A percentile compares a stretch with the other conserved stretches of the same genome.
Conservation (phyloP, 2,329 filamentous ascomycete species). For the Fusarium torulosum region DNA sequence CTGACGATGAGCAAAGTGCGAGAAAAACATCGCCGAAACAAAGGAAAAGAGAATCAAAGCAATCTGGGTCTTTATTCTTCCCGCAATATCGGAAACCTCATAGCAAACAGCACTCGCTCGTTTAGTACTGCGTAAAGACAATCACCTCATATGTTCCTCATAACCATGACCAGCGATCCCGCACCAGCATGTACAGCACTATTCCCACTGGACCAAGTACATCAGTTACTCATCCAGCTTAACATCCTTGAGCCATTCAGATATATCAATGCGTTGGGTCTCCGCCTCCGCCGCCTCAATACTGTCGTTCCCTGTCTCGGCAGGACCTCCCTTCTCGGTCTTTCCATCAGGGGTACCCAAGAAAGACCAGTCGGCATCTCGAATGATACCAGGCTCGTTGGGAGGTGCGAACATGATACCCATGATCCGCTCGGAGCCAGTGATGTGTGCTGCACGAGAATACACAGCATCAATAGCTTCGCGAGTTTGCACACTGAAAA, state of each 20-base stretch:
- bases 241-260: neutral
- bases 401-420: conserved; percentile 28
- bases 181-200: neutral
- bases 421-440: conserved; percentile 4
- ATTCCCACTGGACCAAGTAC: neutral
- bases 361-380: conserved; percentile 22
- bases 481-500: neutral
- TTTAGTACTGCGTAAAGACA: neutral
- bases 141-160: neutral
- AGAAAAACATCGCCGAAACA: neutral
- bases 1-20: neutral
- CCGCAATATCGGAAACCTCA: neutral
- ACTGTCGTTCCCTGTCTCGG: neutral
- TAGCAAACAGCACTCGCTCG: neutral
- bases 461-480: neutral
- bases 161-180: neutral
- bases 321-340: neutral
- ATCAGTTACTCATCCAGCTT: neutral
- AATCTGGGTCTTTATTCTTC: neutral
- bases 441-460: neutral
- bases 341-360: neutral
- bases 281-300: neutral
- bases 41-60: neutral
- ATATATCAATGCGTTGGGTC: neutral
- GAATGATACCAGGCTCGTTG: neutral